Evolutionary conservation across 176 grass and related monocot genomes (phyloP).

Genomic region (Oryza meyeriana): DNA sequence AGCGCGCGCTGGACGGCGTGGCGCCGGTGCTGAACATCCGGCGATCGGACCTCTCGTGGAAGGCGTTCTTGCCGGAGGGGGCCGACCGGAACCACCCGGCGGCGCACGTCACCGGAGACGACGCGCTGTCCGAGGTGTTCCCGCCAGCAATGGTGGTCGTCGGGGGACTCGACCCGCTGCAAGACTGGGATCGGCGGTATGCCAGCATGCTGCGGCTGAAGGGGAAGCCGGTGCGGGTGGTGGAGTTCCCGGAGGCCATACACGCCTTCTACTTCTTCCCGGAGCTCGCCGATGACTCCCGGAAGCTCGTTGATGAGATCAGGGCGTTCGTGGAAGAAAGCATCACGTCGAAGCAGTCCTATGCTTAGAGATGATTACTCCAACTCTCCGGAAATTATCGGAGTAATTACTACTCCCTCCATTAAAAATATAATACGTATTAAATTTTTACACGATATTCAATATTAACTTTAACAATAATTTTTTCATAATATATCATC

Average conservation of each 20-base stretch:
- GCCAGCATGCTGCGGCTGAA: conserved; percentile 5
- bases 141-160: conserved; percentile 35
- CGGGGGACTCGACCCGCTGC: conserved; percentile 26
- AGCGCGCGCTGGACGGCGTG: conserved; percentile 38
- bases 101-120: conserved; percentile 35
- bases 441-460: too few relatives aligned
- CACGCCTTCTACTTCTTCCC: conserved; percentile 60
- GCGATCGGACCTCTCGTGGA: conserved; percentile 49
- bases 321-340: conserved; percentile 36
- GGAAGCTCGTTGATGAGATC: conserved; percentile 28
- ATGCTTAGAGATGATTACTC: not conserved
- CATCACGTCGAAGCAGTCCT: not conserved
- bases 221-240: conserved; percentile 11
- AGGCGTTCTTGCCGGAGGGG: conserved; percentile 45
- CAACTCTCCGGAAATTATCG: too few relatives aligned
- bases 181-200: conserved; percentile 44
- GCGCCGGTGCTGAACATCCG: conserved; percentile 41
- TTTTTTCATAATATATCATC: too few relatives aligned
- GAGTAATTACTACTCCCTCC: too few relatives aligned
- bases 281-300: not conserved
- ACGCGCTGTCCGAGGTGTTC: conserved; percentile 25
- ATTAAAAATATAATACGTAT: too few relatives aligned
- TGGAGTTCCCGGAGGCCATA: conserved; percentile 36
- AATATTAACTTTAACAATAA: too few relatives aligned
- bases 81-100: conserved; percentile 44